Conservation (phyloP, 805 yeast species). For the Zygotorulaspora chibaensis region DNA sequence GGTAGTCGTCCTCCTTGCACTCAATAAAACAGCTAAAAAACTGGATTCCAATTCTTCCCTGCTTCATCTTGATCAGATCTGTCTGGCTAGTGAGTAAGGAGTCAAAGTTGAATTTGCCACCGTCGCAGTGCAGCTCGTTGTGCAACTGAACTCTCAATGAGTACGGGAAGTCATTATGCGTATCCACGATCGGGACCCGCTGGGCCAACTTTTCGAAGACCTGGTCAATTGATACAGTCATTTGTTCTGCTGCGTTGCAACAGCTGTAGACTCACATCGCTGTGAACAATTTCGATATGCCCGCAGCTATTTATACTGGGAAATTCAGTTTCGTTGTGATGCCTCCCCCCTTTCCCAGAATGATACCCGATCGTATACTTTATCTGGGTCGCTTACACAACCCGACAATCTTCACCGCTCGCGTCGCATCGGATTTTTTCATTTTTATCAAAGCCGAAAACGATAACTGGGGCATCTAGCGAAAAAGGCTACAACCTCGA, state of each 20-base stretch:
- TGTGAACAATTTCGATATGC: neutral
- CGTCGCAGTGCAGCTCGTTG: conserved; percentile 27
- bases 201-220: conserved; percentile 1
- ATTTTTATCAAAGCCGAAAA: neutral
- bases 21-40: conserved; percentile 49
- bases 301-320: conserved; percentile 1
- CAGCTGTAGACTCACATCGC: neutral
- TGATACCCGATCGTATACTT: neutral
- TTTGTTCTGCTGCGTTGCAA: neutral
- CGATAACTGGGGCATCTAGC: neutral
- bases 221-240: conserved; percentile 1
- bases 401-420: neutral
- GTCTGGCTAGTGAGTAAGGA: conserved; percentile 42
- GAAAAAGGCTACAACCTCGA: neutral
- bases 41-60: conserved; percentile 47
- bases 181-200: conserved; percentile 42
- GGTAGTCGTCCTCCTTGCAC: conserved; percentile 39
- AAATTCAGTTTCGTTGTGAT: too few relatives aligned
- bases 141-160: conserved; percentile 42
- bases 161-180: conserved; percentile 52
- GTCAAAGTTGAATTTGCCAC: conserved; percentile 33
- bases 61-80: conserved; percentile 39
- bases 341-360: neutral
- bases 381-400: neutral
- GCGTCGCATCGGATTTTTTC: neutral